phyloP scores from a whole-genome alignment of 2,329 filamentous ascomycete genomes.

The Emmonsiellopsis sp. region DNA sequence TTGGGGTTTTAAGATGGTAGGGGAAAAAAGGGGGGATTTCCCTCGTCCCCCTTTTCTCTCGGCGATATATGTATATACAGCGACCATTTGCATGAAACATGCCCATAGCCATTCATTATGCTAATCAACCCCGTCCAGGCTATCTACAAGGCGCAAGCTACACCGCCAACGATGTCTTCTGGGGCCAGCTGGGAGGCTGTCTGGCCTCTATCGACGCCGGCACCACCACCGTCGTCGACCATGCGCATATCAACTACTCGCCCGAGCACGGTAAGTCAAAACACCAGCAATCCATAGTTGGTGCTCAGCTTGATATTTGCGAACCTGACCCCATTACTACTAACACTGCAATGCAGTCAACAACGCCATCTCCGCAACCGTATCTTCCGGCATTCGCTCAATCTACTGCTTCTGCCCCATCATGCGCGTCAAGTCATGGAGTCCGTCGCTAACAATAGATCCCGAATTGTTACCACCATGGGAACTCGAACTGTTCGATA shows the following conservation, averaged over 20 bases:
- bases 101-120: neutral
- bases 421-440: constrained; percentile 15
- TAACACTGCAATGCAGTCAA: constrained; percentile 6
- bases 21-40: too few species aligned
- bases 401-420: constrained; percentile 19
- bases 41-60: neutral
- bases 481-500: constrained; percentile 15
- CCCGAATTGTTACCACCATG: constrained; percentile 16
- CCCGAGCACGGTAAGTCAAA: constrained; percentile 15
- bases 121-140: constrained; percentile 4
- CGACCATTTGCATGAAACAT: neutral
- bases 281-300: too few species aligned
- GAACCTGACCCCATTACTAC: neutral
- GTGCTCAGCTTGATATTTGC: too few species aligned
- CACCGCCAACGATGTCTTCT: constrained; percentile 36
- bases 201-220: constrained; percentile 17
- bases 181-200: constrained; percentile 25
- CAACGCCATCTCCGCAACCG: constrained; percentile 17
- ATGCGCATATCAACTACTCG: constrained; percentile 21
- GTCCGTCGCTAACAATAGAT: constrained; percentile 10
- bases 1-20: neutral
- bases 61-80: neutral
- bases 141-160: constrained; percentile 19
- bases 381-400: constrained; percentile 20
- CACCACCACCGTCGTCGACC: constrained; percentile 22